Evolutionary conservation across 225 moss, liverwort and hornwort species (phyloP), one percentile per base, ranked within the genome.

Genomic region (Straminergon stramineum): DNA sequence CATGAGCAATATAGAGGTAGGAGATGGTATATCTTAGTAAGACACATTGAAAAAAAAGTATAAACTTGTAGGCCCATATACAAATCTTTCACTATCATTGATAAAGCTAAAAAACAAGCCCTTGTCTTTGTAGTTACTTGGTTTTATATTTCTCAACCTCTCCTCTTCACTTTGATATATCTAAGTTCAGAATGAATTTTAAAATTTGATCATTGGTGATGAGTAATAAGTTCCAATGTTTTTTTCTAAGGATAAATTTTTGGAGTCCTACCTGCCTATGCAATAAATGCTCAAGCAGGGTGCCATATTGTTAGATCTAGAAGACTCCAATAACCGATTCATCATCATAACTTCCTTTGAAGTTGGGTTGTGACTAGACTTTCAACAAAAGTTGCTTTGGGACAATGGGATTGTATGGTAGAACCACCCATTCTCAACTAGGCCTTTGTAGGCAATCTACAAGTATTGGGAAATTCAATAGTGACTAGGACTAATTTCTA

Each of bases 41-140:
- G 48, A 30, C 6, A 30, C 6, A 18, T 27, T 74, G 4, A 74
- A 52, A 51, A 22, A 13, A 22, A 53, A 34, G 1, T 74, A 0
- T 11, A 45, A 17, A 30, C 4, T 48, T 34, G 7, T 4, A 11
- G 4, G 4, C 0, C 7, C 6, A 51, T 51, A 22, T 34, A 13
- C 14, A 34, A 77, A 52, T 1, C 34, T 77, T 52, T 77, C 9
- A 77, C 3, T 4, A 1, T 14, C 8, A 51, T 3, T 77, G 4
- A 22, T 53, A 52, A 22, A 31, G 32, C 52, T 21, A 34, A 77
- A 52, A 77, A 13, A 22, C 21, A 51, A 52, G 51, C 34, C 13
- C 11, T 2, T 0, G 4, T 13, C 20, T 52, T 52, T 14, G 21
- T 0, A 0, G 1, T 53, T 77, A 34, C 8, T 77, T 52, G 4